These are phyloP conservation scores for Trichophyton verrucosum DNA, from an alignment of 2,329 filamentous ascomycete genomes.

Conservation along the genomic window DNA sequence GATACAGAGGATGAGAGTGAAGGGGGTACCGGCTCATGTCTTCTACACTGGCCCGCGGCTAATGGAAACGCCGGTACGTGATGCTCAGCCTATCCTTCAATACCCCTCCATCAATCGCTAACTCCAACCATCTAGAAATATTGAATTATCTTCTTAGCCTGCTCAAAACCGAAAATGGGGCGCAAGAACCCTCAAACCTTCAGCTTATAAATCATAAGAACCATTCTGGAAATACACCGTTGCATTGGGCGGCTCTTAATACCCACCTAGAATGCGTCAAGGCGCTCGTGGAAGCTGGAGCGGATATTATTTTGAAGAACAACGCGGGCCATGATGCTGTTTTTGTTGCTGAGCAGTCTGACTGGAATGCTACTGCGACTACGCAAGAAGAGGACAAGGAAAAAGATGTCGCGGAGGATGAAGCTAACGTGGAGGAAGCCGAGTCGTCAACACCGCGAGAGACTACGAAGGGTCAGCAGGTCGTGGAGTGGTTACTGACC, in stretches of 20 bases:
- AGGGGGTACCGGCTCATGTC: constrained; percentile 33
- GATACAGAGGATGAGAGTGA: constrained; percentile 69
- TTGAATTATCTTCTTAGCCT: constrained; percentile 37
- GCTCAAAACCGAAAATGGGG: constrained; percentile 21
- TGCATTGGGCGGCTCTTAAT: constrained; percentile 90
- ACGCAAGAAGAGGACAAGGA: constrained; percentile 6
- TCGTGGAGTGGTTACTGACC: constrained; percentile 32
- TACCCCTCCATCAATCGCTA: background rate
- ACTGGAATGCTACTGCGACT: constrained; percentile 35
- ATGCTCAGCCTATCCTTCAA: constrained; percentile 11
- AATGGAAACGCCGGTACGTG: constrained; percentile 70
- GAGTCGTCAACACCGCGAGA: background rate
- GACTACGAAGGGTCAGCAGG: constrained; percentile 26
- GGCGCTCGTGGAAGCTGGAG: constrained; percentile 60
- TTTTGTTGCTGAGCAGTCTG: constrained; percentile 59
- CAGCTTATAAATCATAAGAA: constrained; percentile 47
- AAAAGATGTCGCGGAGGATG: constrained; percentile 10
- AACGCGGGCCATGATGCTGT: constrained; percentile 70
- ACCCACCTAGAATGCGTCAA: constrained; percentile 74
- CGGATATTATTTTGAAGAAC: constrained; percentile 67
- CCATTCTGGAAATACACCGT: constrained; percentile 70
- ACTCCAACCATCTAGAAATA: constrained; percentile 24
- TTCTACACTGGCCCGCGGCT: constrained; percentile 80
- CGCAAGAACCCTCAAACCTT: constrained; percentile 9
- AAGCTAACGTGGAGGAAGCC: constrained; percentile 4